A percentile compares a stretch with the other conserved stretches of the same genome.
Evolutionary conservation across 257 asterid species (phyloP).

Genomic region (Galeopsis tetrahit): DNA sequence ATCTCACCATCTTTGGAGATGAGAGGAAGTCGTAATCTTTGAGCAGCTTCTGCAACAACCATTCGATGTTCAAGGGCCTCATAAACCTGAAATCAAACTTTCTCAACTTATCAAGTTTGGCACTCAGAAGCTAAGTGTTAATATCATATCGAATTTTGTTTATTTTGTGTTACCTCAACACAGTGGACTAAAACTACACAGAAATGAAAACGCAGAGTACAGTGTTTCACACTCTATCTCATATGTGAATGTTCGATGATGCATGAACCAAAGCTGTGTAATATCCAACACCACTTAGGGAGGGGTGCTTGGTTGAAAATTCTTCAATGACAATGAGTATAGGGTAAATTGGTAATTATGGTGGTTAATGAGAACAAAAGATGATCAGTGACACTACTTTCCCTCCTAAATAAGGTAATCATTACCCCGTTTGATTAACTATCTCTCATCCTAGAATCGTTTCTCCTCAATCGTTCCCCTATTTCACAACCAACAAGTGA

Average conservation of each 20-base stretch:
- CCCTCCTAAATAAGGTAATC: no score
- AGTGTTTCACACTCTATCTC: slow-evolving; percentile 15
- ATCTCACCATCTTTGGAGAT: slow-evolving; percentile 92
- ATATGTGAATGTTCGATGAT: slow-evolving; percentile 6
- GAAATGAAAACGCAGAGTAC: slow-evolving; percentile 17
- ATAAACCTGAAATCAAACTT: slow-evolving; percentile 53
- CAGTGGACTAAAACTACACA: slow-evolving; percentile 3
- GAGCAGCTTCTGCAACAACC: slow-evolving; percentile 93
- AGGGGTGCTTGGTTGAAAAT: no score
- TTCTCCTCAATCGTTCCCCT: no score
- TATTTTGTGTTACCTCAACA: slow-evolving; percentile 20
- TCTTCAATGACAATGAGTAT: no score
- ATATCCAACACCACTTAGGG: background rate
- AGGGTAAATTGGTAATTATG: no score
- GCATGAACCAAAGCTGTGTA: background rate
- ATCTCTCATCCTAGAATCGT: no score
- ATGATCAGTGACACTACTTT: no score
- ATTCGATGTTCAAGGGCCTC: slow-evolving; percentile 78
- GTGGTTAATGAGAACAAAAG: no score
- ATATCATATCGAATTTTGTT: slow-evolving; percentile 12
- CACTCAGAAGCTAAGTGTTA: slow-evolving; percentile 12
- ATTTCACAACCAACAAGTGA: no score
- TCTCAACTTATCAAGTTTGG: slow-evolving; percentile 12
- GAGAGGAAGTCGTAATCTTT: slow-evolving; percentile 92
- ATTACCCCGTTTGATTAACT: no score